Conservation (phyloP, 768 basidiomycete genomes). For the Ramaria rubella region DNA sequence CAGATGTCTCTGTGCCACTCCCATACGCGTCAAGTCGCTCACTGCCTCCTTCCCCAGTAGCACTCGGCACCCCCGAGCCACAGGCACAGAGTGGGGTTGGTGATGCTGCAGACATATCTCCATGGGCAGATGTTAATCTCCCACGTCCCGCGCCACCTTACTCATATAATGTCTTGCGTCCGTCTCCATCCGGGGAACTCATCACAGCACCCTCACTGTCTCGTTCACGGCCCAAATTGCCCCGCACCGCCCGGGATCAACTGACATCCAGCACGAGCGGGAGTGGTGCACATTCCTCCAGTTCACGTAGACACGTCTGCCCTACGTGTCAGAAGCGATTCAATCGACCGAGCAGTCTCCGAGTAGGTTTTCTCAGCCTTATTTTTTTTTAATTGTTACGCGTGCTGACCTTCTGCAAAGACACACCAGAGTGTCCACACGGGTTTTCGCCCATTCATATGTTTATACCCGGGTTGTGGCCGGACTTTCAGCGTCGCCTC, state of each 20-base stretch:
- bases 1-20: neutral
- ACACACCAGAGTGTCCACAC: constrained; percentile 3
- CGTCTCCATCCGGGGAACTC: constrained; percentile 2
- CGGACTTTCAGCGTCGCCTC: constrained; percentile 17
- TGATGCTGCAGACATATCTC: neutral
- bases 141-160: neutral
- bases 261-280: neutral
- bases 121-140: neutral
- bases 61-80: neutral
- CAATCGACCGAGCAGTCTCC: constrained; percentile 19
- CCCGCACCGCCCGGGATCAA: neutral
- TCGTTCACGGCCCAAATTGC: too few relatives aligned
- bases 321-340: constrained; percentile 16
- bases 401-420: too few relatives aligned
- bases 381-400: too few relatives aligned
- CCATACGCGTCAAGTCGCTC: neutral
- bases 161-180: neutral
- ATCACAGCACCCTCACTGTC: neutral
- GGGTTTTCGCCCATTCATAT: constrained; percentile 11
- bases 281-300: too few relatives aligned
- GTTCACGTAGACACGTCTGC: constrained; percentile 14
- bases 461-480: constrained; percentile 13
- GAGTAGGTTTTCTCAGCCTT: constrained; percentile 6
- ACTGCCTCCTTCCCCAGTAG: neutral
- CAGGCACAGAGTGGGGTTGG: neutral